Evolutionary conservation across 495 filamentous ascomycete species (phyloP).

Genomic region (Lepraria neglecta): DNA sequence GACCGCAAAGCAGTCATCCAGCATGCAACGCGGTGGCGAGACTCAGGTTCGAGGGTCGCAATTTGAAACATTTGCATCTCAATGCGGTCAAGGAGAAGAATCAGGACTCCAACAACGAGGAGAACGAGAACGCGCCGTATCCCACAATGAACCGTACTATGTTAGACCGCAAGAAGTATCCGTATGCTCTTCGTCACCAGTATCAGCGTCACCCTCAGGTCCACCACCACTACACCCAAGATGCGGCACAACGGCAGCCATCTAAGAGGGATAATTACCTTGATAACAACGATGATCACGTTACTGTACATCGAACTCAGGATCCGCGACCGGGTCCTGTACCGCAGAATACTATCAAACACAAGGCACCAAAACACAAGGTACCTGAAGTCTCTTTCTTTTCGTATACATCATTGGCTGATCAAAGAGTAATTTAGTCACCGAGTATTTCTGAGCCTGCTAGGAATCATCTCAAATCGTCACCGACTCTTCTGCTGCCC

Average conservation of each 20-base stretch:
- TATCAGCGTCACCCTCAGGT: neutral
- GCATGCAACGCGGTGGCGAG: constrained; percentile 29
- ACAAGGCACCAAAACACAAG: neutral
- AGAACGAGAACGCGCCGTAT: constrained; percentile 25
- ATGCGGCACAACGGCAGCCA: neutral
- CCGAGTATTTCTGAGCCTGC: neutral
- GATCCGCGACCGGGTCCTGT: neutral
- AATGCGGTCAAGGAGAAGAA: constrained; percentile 32
- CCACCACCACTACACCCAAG: neutral
- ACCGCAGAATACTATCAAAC: neutral
- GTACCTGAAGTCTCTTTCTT: neutral
- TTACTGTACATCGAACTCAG: neutral
- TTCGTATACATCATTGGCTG: neutral
- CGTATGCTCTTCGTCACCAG: neutral
- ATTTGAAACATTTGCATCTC: constrained; percentile 45
- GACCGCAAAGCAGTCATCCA: constrained; percentile 18
- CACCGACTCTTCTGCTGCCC: neutral
- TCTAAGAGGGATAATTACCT: neutral
- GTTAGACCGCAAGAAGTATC: neutral
- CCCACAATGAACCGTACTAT: neutral
- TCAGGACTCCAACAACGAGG: constrained; percentile 22
- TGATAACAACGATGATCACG: too few species aligned
- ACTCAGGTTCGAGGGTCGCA: constrained; percentile 39
- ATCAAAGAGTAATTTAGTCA: neutral
- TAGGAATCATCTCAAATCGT: neutral